These are phyloP conservation scores for Melianthus villosus DNA, from an alignment of 441 rosid genomes.

Conservation along the genomic window DNA sequence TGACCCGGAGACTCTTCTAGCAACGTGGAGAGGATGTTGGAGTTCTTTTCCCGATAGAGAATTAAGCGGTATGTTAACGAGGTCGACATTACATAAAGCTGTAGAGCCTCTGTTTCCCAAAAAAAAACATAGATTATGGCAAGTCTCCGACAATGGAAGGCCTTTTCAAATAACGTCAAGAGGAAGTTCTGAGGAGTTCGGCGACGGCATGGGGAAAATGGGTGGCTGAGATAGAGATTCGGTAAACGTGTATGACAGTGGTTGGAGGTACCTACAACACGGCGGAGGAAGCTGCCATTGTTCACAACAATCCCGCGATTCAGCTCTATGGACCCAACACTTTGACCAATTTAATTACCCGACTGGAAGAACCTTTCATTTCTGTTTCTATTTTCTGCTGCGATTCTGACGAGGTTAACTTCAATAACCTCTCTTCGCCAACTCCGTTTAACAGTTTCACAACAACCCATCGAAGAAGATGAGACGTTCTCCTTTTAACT, in stretches of 20 bases:
- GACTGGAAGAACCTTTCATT: neutral
- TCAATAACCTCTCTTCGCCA: neutral
- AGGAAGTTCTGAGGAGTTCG: constrained; percentile 1
- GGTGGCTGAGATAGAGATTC: constrained; percentile 98
- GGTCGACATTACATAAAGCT: too few species aligned
- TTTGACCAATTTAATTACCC: neutral
- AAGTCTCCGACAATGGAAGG: too few species aligned
- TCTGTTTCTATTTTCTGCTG: neutral
- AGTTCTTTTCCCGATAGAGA: too few species aligned
- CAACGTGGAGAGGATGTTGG: too few species aligned
- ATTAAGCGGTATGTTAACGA: too few species aligned
- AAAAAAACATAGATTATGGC: too few species aligned
- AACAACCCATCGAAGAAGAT: neutral
- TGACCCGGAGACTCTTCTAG: too few species aligned
- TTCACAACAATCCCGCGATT: neutral
- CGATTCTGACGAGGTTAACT: neutral
- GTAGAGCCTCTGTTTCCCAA: too few species aligned
- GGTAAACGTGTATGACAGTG: constrained; percentile 60
- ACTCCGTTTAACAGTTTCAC: neutral
- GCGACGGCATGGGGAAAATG: constrained; percentile 47
- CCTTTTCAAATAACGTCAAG: too few species aligned
- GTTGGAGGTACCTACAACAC: constrained; percentile 88
- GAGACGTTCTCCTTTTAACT: too few species aligned
- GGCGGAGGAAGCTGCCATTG: constrained; percentile 44
- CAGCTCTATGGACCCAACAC: constrained; percentile 2